These are phyloP conservation scores for Trichoderma cornu-damae DNA, from an alignment of 2,329 filamentous ascomycete genomes.

Conservation along the genomic window DNA sequence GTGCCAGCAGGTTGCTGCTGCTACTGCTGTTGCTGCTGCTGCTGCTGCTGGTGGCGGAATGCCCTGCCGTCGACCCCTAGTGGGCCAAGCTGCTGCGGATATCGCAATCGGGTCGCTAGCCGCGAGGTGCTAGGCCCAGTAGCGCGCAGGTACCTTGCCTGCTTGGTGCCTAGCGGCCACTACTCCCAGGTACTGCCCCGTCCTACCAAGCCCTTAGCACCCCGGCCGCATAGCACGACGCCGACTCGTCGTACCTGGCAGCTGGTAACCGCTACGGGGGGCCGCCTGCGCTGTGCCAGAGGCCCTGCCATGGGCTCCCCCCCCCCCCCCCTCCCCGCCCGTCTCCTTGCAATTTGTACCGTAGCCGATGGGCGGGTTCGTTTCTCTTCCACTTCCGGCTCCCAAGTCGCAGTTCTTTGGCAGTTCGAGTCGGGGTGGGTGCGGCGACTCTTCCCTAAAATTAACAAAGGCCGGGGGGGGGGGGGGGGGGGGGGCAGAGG, in stretches of 20 bases:
- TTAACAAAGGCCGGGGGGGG: slow-evolving; percentile 3
- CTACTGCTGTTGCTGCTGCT: no score
- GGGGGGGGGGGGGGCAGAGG: not conserved
- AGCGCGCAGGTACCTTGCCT: not conserved
- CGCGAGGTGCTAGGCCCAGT: slow-evolving; percentile 11
- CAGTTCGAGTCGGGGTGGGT: not conserved
- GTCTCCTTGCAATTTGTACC: slow-evolving; percentile 15
- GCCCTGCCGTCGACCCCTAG: no score
- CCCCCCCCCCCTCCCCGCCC: slow-evolving; percentile 6
- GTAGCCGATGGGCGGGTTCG: slow-evolving; percentile 14
- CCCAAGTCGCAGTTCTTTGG: not conserved
- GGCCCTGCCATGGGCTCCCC: not conserved
- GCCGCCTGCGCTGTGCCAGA: not conserved
- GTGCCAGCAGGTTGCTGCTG: no score
- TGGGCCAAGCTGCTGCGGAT: not conserved
- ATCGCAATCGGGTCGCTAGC: slow-evolving; percentile 12
- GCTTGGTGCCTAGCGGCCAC: not conserved
- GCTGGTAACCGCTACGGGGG: slow-evolving; percentile 16
- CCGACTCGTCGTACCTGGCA: slow-evolving; percentile 18
- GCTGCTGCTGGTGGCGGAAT: no score
- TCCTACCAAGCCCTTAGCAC: not conserved
- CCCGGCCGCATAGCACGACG: slow-evolving; percentile 5
- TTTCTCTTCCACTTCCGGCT: not conserved
- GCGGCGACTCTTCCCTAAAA: slow-evolving; percentile 11
- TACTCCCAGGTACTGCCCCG: not conserved